Base-by-base conservation (phyloP, 306 rosid species). In the Rosa lucieae region DNA sequence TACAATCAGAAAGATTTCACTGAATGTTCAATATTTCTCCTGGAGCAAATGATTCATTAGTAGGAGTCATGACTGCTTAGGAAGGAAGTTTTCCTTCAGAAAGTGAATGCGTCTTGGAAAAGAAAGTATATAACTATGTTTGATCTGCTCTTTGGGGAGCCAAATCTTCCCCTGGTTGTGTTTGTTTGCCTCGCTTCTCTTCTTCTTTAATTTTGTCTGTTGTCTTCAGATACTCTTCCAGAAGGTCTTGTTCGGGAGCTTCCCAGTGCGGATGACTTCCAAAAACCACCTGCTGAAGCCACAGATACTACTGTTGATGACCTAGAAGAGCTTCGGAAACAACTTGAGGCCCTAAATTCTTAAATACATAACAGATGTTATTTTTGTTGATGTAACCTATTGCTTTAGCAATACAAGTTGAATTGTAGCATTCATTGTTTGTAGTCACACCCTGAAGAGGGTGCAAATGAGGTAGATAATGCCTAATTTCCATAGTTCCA, bases 181-280 rank as follows among this genome's bases (percentile, higher is more conserved):
- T 17, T 21, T 2, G 13, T 69, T 69, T 43, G 59, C 63, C 37
- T 2, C 56, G 49, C 44, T 74, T 58, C 37, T 43, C 63, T 62
- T 79, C 69, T 15, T 43, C 70, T 66, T 2, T 5, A 37, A 26
- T 44, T 72, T 82, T 80, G 75, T 17, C 35, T 58, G 12, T 13
- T 29, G 40, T 81, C 77, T 67, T 1, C 88, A 95, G 98, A 86
- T 86, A 80, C 77, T 74, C 91, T 95, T 39, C 99, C 99, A 1
- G 96, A 91, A 79, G 98, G 97, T 83, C 98, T 95, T 76, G 85
- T 89, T 67, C 95, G 84, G n/a, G 99, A 93, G 84, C 96, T 95
- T 72, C 99, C 98, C 67, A 86, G 56, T 78, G 96, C 99, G 2
- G 98, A 93, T 49, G 92, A 87, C 79, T 81, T 77, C 67, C 84